phyloP scores from a whole-genome alignment of 192 early-diverging fungal genomes.

The Chytriomyces sp. region DNA sequence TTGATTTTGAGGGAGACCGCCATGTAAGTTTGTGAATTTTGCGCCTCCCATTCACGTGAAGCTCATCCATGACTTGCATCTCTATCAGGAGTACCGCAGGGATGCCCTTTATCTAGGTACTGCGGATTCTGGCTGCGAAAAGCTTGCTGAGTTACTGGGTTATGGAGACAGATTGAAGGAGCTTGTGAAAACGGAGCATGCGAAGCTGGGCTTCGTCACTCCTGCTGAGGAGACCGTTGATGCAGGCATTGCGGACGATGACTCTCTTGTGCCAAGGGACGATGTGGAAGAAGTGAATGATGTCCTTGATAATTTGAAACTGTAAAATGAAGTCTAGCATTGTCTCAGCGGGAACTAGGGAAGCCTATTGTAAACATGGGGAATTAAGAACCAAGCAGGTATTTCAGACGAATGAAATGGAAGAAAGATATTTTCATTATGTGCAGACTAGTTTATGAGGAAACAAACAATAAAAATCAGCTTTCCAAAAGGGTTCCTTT shows the following conservation, averaged over 20 bases:
- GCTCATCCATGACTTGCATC: neutral
- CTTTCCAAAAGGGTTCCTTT: no score
- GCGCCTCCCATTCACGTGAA: neutral
- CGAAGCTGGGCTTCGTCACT: constrained; percentile 1
- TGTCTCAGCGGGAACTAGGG: no score
- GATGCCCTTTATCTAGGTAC: constrained; percentile 79
- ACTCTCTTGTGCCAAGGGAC: no score
- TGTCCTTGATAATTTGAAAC: neutral
- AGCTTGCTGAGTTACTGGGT: constrained; percentile 73
- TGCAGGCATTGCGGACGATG: neutral
- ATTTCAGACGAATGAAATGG: no score
- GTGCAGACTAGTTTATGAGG: no score
- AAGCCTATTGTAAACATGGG: no score
- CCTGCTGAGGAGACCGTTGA: neutral
- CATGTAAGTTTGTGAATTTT: neutral
- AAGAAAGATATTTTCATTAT: no score
- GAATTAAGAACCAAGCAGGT: no score
- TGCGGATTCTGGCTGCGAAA: constrained; percentile 77
- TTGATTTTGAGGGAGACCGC: constrained; percentile 29
- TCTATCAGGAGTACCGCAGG: constrained; percentile 57
- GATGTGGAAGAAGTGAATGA: neutral
- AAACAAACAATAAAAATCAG: no score
- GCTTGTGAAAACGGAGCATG: constrained; percentile 29
- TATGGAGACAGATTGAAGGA: constrained; percentile 58
- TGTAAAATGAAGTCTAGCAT: no score